Evolutionary conservation across 2,329 filamentous ascomycete species (phyloP).

Genomic region (Beauveria varroae): DNA sequence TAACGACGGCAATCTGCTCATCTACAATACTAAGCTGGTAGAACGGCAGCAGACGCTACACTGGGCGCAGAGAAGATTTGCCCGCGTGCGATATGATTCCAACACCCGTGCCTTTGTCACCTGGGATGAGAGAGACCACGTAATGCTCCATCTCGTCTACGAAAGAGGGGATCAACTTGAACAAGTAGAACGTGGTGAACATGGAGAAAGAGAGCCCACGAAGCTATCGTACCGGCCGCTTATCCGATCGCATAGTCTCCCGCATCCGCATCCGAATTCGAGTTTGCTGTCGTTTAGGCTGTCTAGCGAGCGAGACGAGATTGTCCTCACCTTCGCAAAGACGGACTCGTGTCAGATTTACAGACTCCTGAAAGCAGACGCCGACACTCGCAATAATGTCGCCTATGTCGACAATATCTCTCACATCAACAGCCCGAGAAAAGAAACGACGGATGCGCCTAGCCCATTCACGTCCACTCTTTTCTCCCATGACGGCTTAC

Average conservation of each 20-base stretch:
- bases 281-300: background rate
- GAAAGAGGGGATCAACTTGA: background rate
- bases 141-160: background rate
- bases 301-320: background rate
- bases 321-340: background rate
- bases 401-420: background rate
- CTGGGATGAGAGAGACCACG: background rate
- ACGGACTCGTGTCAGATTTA: background rate
- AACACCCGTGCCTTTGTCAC: background rate
- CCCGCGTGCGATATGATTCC: background rate
- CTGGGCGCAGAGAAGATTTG: background rate
- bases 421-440: background rate
- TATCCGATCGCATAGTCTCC: background rate
- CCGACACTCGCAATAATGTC: background rate
- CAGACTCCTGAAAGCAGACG: background rate
- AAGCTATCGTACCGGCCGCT: background rate
- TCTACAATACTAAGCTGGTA: background rate
- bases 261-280: background rate
- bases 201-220: background rate
- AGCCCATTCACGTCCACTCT: background rate
- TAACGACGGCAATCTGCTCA: background rate
- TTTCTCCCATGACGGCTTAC: background rate
- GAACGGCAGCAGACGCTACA: background rate
- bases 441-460: background rate
- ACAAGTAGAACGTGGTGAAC: no score